A percentile compares a stretch with the other conserved stretches of the same genome.
These are phyloP conservation scores for Zygosaccharomyces pseudorouxii DNA, from an alignment of 805 yeast species.

Conservation along the genomic window DNA sequence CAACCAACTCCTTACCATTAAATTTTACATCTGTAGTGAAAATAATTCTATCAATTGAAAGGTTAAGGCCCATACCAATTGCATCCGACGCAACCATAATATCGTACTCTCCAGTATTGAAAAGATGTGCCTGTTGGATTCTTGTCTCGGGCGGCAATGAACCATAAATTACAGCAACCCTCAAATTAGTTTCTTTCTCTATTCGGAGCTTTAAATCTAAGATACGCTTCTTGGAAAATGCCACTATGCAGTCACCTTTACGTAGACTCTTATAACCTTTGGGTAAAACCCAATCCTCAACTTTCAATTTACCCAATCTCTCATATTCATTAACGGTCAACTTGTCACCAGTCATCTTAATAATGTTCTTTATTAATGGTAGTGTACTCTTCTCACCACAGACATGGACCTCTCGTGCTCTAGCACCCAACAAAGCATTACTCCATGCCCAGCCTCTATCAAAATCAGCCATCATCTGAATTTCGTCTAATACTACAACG, in stretches of 20 bases:
- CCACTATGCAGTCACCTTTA: conserved; percentile 85
- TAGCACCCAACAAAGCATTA: conserved; percentile 78
- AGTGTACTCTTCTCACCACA: conserved; percentile 92
- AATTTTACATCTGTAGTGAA: conserved; percentile 67
- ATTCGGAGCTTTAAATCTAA: conserved; percentile 63
- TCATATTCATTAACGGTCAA: conserved; percentile 65
- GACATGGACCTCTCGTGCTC: conserved; percentile 79
- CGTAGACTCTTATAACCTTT: conserved; percentile 28
- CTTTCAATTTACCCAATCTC: conserved; percentile 66
- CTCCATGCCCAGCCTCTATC: conserved; percentile 94
- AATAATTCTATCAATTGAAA: conserved; percentile 74
- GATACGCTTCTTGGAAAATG: conserved; percentile 73
- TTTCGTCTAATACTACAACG: conserved; percentile 89
- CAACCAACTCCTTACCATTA: conserved; percentile 51
- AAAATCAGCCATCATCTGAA: conserved; percentile 85
- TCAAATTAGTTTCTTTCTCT: conserved; percentile 55
- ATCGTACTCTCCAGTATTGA: conserved; percentile 76
- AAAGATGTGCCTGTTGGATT: conserved; percentile 71
- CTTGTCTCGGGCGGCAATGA: conserved; percentile 95
- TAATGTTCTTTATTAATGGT: conserved; percentile 56
- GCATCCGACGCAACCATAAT: conserved; percentile 95
- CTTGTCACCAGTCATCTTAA: conserved; percentile 71
- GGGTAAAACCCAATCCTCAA: conserved; percentile 40
- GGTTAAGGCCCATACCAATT: conserved; percentile 93
- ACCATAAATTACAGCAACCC: conserved; percentile 90